phyloP scores from a whole-genome alignment of 768 basidiomycete genomes.

The Suillus tomentosus region DNA sequence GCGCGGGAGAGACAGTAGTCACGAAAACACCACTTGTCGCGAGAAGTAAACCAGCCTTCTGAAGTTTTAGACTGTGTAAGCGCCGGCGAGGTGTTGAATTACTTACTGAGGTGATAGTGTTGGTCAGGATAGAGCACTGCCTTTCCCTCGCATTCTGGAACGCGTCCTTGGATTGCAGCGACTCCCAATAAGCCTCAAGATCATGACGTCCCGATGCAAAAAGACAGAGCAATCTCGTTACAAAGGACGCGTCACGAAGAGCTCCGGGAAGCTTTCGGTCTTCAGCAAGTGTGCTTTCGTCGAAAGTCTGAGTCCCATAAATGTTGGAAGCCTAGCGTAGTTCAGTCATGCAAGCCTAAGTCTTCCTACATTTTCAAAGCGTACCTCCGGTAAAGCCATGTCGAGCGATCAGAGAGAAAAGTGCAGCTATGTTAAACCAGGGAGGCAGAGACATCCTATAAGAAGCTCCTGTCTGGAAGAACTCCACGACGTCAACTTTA shows the following conservation, averaged over 20 bases:
- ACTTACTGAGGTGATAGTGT: neutral
- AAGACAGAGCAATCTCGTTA: neutral
- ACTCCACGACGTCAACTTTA: constrained; percentile 19
- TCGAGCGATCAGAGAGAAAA: neutral
- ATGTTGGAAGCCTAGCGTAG: neutral
- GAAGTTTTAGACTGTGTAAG: neutral
- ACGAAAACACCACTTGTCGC: neutral
- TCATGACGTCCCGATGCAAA: neutral
- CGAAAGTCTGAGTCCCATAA: neutral
- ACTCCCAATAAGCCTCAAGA: neutral
- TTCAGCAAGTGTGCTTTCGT: neutral
- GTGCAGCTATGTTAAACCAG: constrained; percentile 25
- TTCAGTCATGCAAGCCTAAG: neutral
- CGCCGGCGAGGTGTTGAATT: neutral
- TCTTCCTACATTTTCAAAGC: neutral
- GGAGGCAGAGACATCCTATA: constrained; percentile 26
- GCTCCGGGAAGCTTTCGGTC: neutral
- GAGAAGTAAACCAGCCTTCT: neutral
- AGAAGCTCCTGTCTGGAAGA: constrained; percentile 14
- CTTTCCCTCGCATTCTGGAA: neutral
- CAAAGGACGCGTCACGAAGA: neutral
- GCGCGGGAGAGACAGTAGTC: neutral
- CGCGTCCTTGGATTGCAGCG: neutral
- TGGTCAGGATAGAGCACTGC: neutral
- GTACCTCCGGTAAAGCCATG: neutral